Base-by-base conservation (phyloP, 176 grass and related monocot species). In the maize (Zea mays) region DNA sequence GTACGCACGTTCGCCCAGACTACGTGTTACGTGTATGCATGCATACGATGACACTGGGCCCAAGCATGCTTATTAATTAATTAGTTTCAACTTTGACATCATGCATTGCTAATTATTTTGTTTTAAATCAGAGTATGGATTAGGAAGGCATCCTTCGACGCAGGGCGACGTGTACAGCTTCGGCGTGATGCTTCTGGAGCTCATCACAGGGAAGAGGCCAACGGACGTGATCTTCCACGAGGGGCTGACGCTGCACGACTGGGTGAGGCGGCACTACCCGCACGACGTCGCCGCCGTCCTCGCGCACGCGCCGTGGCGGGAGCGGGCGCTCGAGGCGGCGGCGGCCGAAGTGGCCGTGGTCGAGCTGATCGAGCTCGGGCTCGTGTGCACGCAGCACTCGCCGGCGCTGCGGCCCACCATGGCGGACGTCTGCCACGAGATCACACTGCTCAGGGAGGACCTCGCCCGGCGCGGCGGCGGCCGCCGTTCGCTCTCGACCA, bases 141-240 rank as follows among this genome's bases (percentile, higher is more conserved):
- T 98, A 65, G 87, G 96, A 83, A 87, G 89, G 0, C 85, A 86
- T 27, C 93, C 93, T 12, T 88, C 87, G 11, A 73, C 75, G 33
- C 85, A 92, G 48, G 95, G 95, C 16, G 95, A 98, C 58, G 91
- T 92, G 17, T 98, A 98, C 70, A 98, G 91, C 70, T 98, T 92
- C 64, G 95, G 95, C 36, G 95, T 94, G 79, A 65, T 98, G 67
- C 27, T 94, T 3, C 83, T 98, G 1, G 87, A 97, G 49, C 69
- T 97, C 75, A 79, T 92, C 62, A 74, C 90, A 0, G 85, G 87
- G 68, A 92, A 88, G 83, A 81, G 90, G 44, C 90, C 90, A 0
- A 98, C 92, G n/a, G 78, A 92, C 63, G 87, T 90, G 11, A 92
- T 94, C 67, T 94, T 98, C 75, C 75, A 90, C 7, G 95, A 94